Percentiles rank a stretch among this genome's conserved stretches.
Conservation (phyloP, 2,329 filamentous ascomycete species). For the Metarhizium sp. region DNA sequence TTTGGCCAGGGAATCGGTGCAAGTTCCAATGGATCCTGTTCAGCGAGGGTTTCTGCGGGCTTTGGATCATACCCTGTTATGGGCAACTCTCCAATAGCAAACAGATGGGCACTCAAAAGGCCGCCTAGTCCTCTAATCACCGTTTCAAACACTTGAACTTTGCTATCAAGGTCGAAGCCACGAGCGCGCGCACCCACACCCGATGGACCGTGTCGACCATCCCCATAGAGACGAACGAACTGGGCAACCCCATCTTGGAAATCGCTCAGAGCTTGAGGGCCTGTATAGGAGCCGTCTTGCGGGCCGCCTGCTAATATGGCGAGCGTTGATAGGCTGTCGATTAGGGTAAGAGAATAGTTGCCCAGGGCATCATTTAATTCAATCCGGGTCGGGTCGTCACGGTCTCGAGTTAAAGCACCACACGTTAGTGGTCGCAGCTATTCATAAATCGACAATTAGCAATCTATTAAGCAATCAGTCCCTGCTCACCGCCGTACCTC, state of each 20-base stretch:
- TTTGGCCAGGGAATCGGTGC: slow-evolving; percentile 61
- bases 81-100: slow-evolving; percentile 82
- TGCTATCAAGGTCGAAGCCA: slow-evolving; percentile 93
- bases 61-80: slow-evolving; percentile 66
- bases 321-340: slow-evolving; percentile 90
- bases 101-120: slow-evolving; percentile 84
- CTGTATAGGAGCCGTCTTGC: slow-evolving; percentile 25
- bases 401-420: slow-evolving; percentile 73
- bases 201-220: slow-evolving; percentile 60
- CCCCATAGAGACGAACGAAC: slow-evolving; percentile 76
- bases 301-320: slow-evolving; percentile 80
- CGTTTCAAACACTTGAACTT: slow-evolving; percentile 97
- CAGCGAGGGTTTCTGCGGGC: slow-evolving; percentile 14
- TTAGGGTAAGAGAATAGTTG: slow-evolving; percentile 91
- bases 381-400: slow-evolving; percentile 66
- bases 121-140: slow-evolving; percentile 91
- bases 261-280: slow-evolving; percentile 46
- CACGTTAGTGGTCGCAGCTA: slow-evolving; percentile 81
- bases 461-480: not conserved
- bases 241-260: slow-evolving; percentile 75
- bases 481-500: slow-evolving; percentile 42
- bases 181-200: slow-evolving; percentile 64
- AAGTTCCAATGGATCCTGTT: slow-evolving; percentile 35
- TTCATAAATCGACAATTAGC: not conserved
- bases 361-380: slow-evolving; percentile 92